Conservation (phyloP, 192 early-diverging fungal genomes). For the Mortierella antarctica region DNA sequence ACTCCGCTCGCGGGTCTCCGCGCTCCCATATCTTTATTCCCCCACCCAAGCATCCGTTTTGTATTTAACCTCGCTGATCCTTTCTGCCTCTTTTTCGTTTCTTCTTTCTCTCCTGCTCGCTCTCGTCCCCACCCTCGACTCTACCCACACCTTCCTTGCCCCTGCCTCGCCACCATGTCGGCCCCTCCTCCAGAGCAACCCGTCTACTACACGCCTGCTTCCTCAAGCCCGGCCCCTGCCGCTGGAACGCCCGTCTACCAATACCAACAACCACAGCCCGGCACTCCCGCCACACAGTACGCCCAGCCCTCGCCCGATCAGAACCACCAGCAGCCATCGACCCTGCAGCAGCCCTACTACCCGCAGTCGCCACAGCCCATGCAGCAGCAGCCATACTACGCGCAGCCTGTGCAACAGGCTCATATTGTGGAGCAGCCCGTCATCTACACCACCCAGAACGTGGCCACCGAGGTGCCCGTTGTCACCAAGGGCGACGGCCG, state of each 20-base stretch:
- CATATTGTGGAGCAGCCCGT: slow-evolving; percentile 6
- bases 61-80: no score
- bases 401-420: slow-evolving; percentile 4
- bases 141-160: no score
- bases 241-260: slow-evolving; percentile 11
- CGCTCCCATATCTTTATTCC: no score
- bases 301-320: slow-evolving; percentile 3
- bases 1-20: no score
- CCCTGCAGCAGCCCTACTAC: slow-evolving; percentile 27
- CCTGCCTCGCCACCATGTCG: slow-evolving; percentile 6
- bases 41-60: no score
- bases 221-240: not conserved
- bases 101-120: no score
- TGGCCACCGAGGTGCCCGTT: slow-evolving; percentile 8
- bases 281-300: not conserved
- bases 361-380: not conserved
- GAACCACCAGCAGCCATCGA: not conserved
- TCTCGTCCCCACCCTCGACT: no score
- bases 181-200: slow-evolving; percentile 28
- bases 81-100: no score
- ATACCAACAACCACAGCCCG: slow-evolving; percentile 9
- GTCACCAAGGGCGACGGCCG: slow-evolving; percentile 2
- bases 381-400: slow-evolving; percentile 7
- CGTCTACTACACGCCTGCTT: slow-evolving; percentile 22
- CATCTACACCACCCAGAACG: not conserved